Conservation (phyloP, 192 early-diverging fungal genomes). For the Haplosporangium gracile region DNA sequence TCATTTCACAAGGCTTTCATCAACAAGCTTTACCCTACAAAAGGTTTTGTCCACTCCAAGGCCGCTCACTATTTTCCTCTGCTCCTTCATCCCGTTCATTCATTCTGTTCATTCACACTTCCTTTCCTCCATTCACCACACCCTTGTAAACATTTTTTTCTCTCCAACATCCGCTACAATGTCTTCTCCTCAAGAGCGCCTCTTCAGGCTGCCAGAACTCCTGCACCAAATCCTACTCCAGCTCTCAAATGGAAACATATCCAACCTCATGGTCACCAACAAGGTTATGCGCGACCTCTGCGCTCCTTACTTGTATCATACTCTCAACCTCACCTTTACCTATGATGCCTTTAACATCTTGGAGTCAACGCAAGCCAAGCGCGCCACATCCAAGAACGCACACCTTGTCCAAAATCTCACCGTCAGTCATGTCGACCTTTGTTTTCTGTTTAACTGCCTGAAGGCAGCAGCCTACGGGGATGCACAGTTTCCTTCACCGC, state of each 20-base stretch:
- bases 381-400: background rate
- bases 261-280: background rate
- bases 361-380: background rate
- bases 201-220: background rate
- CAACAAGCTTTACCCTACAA: too few relatives aligned
- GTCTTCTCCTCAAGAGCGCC: background rate
- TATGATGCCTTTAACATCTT: background rate
- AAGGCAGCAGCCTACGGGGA: background rate
- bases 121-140: background rate
- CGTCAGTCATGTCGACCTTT: background rate
- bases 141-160: background rate
- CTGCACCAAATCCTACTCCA: background rate
- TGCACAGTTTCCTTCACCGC: background rate
- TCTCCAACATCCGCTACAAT: background rate
- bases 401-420: background rate
- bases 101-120: background rate
- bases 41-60: too few relatives aligned
- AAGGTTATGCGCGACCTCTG: background rate
- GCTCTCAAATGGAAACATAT: background rate
- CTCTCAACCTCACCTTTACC: background rate
- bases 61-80: too few relatives aligned
- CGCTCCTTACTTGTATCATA: background rate
- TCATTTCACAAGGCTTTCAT: too few relatives aligned
- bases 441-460: background rate
- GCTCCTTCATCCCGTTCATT: background rate